Evolutionary conservation across 2,329 filamentous ascomycete genomes (phyloP).

Genomic region (Xylariales sp.): DNA sequence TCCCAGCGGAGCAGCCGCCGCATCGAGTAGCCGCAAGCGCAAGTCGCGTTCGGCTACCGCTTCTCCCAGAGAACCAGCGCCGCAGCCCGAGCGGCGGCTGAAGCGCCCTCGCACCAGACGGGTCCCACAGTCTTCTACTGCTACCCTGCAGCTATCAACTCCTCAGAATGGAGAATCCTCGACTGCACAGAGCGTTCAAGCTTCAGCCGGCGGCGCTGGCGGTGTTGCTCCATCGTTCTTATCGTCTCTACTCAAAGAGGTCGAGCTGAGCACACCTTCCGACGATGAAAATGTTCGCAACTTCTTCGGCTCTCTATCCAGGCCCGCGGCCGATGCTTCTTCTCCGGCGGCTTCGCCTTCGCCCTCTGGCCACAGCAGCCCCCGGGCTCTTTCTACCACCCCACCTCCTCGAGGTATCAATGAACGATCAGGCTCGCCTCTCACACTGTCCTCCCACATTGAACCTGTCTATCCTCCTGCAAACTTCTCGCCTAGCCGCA

Average conservation of each 20-base stretch:
- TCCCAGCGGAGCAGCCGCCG: constrained; percentile 30
- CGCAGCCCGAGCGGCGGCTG: constrained; percentile 74
- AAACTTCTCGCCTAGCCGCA: constrained; percentile 63
- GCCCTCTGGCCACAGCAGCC: constrained; percentile 61
- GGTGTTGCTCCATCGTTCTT: constrained; percentile 67
- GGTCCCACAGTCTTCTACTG: constrained; percentile 40
- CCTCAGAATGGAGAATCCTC: constrained; percentile 8
- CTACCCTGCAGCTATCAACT: constrained; percentile 37
- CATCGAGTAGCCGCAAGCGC: constrained; percentile 61
- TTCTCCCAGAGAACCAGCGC: constrained; percentile 63
- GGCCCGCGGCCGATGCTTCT: constrained; percentile 33
- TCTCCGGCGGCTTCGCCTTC: constrained; percentile 66
- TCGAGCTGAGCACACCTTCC: constrained; percentile 61
- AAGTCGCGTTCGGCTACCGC: constrained; percentile 66
- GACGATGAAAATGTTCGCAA: constrained; percentile 50
- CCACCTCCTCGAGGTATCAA: constrained; percentile 61
- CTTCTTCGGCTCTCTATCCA: constrained; percentile 28
- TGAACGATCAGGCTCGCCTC: constrained; percentile 60
- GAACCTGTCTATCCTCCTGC: constrained; percentile 71
- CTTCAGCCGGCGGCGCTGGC: constrained; percentile 16
- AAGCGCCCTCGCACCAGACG: constrained; percentile 82
- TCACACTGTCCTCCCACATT: constrained; percentile 66
- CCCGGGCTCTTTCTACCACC: constrained; percentile 62
- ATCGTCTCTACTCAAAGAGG: constrained; percentile 81
- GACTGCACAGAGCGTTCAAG: constrained; percentile 7